A percentile compares a stretch with the other conserved stretches of the same genome.
phyloP scores from a whole-genome alignment of 805 yeast species.

The Wickerhamiella nectarea region DNA sequence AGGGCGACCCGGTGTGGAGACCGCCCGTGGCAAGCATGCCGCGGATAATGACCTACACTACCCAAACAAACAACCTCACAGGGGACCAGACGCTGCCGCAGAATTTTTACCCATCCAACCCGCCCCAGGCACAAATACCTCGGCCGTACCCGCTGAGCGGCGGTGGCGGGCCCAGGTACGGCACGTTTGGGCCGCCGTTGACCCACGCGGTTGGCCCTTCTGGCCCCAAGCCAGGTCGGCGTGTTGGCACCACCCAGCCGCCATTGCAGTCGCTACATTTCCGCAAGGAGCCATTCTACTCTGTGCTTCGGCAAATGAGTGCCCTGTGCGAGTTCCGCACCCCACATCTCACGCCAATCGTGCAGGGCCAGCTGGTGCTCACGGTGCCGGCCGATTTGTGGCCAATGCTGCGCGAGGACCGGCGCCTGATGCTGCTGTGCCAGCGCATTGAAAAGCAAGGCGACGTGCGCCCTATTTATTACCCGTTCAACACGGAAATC shows the following conservation, averaged over 20 bases:
- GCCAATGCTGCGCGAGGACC: slow-evolving; percentile 12
- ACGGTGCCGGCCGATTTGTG: neutral
- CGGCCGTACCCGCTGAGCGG: neutral
- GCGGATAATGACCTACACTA: neutral
- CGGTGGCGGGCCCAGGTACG: too few relatives aligned
- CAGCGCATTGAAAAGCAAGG: slow-evolving; percentile 23
- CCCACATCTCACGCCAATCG: neutral
- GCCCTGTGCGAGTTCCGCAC: neutral
- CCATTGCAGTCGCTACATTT: neutral
- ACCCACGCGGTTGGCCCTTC: too few relatives aligned
- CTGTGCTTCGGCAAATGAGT: neutral
- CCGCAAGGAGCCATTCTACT: neutral
- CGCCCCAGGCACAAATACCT: neutral
- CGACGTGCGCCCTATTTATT: slow-evolving; percentile 32
- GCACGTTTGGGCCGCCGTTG: too few relatives aligned
- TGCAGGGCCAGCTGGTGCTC: neutral
- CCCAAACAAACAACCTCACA: neutral
- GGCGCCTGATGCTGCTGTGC: slow-evolving; percentile 40
- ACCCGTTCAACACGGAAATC: slow-evolving; percentile 61
- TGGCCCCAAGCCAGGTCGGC: too few relatives aligned
- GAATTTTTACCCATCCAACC: neutral
- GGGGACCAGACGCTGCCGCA: neutral
- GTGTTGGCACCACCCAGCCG: neutral
- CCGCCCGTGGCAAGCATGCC: neutral
- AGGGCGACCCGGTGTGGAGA: neutral